Percentiles rank a stretch among this genome's conserved stretches.
These are phyloP conservation scores for Bullera alba DNA, from an alignment of 768 basidiomycete genomes.

Conservation along the genomic window DNA sequence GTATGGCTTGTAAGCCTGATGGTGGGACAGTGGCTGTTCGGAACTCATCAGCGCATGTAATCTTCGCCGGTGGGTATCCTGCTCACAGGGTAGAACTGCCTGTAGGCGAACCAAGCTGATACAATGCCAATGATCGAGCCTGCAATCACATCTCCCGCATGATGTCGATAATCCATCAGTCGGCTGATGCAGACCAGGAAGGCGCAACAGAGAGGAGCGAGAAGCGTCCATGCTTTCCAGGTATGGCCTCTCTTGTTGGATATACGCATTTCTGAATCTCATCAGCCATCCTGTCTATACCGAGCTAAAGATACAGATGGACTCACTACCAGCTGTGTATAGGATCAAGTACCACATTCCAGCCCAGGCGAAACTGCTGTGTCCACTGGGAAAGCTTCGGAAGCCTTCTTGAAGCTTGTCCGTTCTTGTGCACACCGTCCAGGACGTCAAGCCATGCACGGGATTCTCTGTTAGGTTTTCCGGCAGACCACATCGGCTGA, in stretches of 20 bases:
- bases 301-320: not conserved
- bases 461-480: slow-evolving; percentile 31
- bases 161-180: slow-evolving; percentile 44
- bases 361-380: slow-evolving; percentile 38
- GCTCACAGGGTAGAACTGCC: slow-evolving; percentile 42
- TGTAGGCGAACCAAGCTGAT: slow-evolving; percentile 34
- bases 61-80: not conserved
- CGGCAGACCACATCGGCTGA: slow-evolving; percentile 41
- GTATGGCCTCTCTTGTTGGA: slow-evolving; percentile 33
- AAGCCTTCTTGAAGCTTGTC: slow-evolving; percentile 40
- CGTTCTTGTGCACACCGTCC: slow-evolving; percentile 35
- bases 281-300: not conserved
- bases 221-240: slow-evolving; percentile 42
- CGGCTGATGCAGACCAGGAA: slow-evolving; percentile 32
- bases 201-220: slow-evolving; percentile 33
- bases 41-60: not conserved
- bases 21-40: slow-evolving; percentile 15
- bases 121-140: slow-evolving; percentile 37
- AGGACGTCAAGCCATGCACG: slow-evolving; percentile 36
- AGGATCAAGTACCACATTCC: slow-evolving; percentile 44
- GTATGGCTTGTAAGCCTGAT: slow-evolving; percentile 32
- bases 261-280: slow-evolving; percentile 28
- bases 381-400: slow-evolving; percentile 41
- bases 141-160: slow-evolving; percentile 41
- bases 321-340: slow-evolving; percentile 37